Base-by-base conservation (phyloP, 306 rosid genomes). In the Oemleria cerasiformis region DNA sequence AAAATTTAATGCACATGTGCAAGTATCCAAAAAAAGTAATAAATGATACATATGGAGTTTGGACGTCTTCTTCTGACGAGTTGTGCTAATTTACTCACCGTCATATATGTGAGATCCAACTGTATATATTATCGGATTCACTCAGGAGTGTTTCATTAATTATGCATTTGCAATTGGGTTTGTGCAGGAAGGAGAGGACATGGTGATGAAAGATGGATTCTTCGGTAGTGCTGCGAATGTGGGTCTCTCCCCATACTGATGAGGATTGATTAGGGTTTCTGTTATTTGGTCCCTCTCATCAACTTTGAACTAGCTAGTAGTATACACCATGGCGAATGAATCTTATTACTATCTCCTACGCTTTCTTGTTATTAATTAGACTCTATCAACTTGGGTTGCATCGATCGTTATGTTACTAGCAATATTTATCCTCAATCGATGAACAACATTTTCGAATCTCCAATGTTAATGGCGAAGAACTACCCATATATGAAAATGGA, bases 221-320 rank as follows among this genome's bases (percentile, higher is more conserved):
- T 91, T 82, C 65, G 58, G 54, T 11, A 23, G 68, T 70, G 17
- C 92, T 1, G 87, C 89, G 41, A 87, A 88, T 73, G 80, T 86
- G 72, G 89, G 90, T 16, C 86, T 90, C 79, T 87, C 93, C 76
- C 97, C 92, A 78, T 91, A 80, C 88, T 88, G 78, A 70, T 88
- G 78, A 70, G 77, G 12, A 68, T 64, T 50, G 64, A 60, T 69
- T 53, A 21, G 60, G n/a, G 57, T 41, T 40, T 56, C 67, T 42
- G 56, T 34, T 56, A 59, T 49, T 58, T 53, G 47, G 23, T n/a
- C 30, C 56, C 47, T n/a, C n/a, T 61, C 50, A 56, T 61, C 59
- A 56, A 53, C 77, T 64, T 75, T 10, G 36, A 30, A 30, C 36
- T 30, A 30, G 2, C 3, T 56, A 34, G 36, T 67, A 56, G 36